Conservation (phyloP, 306 rosid genomes). For the Cucumis hystrix region DNA sequence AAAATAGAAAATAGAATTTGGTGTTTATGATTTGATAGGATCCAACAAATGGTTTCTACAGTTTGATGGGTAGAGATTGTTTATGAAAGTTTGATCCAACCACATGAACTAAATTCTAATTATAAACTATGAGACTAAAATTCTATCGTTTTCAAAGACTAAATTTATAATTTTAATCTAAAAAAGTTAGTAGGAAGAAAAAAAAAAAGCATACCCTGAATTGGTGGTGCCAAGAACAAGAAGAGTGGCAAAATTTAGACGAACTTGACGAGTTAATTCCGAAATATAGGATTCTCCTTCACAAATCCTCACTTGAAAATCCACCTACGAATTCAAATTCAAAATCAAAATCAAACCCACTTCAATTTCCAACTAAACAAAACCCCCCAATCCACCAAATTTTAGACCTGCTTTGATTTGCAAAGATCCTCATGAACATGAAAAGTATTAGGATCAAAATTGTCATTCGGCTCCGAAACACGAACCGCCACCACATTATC, state of each 20-base stretch:
- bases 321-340: constrained; percentile 17
- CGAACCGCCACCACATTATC: constrained; percentile 29
- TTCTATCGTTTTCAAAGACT: no score
- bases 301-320: constrained; percentile 34
- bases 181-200: no score
- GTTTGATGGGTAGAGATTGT: no score
- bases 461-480: constrained; percentile 11
- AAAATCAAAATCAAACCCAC: not conserved
- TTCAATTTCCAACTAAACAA: not conserved
- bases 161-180: no score
- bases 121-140: no score
- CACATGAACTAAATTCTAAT: no score
- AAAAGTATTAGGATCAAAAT: constrained; percentile 35
- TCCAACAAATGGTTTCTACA: no score
- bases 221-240: constrained; percentile 32
- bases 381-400: not conserved
- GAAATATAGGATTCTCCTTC: constrained; percentile 26
- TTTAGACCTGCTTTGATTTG: constrained; percentile 28
- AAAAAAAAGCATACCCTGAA: constrained; percentile 15
- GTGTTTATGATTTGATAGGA: no score
- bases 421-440: constrained; percentile 39
- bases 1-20: no score
- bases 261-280: constrained; percentile 23
- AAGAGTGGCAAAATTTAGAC: constrained; percentile 22
- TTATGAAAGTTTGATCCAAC: no score